phyloP scores from a whole-genome alignment of 2,329 filamentous ascomycete genomes.

The Atkinsonella texensis region DNA sequence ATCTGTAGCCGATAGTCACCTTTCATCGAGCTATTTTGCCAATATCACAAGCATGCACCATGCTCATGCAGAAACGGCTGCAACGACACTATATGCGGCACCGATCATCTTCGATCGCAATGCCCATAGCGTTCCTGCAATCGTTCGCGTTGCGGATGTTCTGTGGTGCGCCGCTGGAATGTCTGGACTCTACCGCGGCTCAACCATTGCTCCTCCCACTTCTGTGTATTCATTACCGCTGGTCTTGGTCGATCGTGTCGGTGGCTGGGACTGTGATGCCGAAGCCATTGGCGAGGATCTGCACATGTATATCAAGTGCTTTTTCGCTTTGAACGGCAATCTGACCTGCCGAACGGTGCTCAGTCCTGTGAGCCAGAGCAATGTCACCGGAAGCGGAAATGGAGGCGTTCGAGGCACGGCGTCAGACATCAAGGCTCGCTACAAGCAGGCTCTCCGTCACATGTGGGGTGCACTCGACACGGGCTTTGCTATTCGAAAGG shows the following conservation, averaged over 20 bases:
- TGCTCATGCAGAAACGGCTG: slow-evolving; percentile 44
- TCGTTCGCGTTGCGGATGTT: slow-evolving; percentile 60
- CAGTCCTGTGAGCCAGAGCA: slow-evolving; percentile 61
- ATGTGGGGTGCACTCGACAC: slow-evolving; percentile 67
- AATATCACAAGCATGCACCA: slow-evolving; percentile 52
- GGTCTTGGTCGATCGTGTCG: slow-evolving; percentile 53
- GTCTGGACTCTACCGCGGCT: slow-evolving; percentile 53
- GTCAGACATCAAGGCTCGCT: slow-evolving; percentile 51
- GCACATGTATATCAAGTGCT: slow-evolving; percentile 70
- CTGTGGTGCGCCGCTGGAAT: slow-evolving; percentile 61
- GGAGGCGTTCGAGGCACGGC: slow-evolving; percentile 41
- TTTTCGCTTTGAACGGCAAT: slow-evolving; percentile 61
- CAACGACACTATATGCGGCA: slow-evolving; percentile 53
- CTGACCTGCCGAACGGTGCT: slow-evolving; percentile 51
- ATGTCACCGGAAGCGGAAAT: slow-evolving; percentile 48
- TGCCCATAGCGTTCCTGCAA: slow-evolving; percentile 51
- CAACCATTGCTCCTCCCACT: slow-evolving; percentile 55
- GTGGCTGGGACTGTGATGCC: slow-evolving; percentile 59
- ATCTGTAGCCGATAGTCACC: slow-evolving; percentile 53
- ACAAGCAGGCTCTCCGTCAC: slow-evolving; percentile 60
- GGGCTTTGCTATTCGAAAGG: slow-evolving; percentile 49
- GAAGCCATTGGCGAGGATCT: slow-evolving; percentile 66
- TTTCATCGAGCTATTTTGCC: slow-evolving; percentile 55
- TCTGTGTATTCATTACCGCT: slow-evolving; percentile 63
- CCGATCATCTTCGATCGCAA: slow-evolving; percentile 68